Evolutionary conservation across 148 eudicot species (phyloP).

Genomic region (Drosera capensis): DNA sequence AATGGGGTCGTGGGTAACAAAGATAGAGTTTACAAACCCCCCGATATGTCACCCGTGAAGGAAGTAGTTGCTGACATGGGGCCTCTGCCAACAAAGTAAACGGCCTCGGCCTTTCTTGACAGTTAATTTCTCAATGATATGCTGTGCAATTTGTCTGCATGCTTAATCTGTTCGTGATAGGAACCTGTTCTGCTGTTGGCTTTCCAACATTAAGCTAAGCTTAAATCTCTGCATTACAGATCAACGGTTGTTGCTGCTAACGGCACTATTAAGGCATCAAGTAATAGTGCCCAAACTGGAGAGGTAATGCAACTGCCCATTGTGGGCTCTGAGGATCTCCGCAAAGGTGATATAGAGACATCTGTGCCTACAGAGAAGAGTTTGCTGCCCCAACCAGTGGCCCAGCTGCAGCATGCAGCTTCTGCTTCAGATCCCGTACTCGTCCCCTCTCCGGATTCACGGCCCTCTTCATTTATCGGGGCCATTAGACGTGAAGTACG

Average conservation of each 20-base stretch:
- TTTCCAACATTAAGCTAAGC: too few species aligned
- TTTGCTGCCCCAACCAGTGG: slow-evolving; percentile 7
- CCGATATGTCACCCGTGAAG: slow-evolving; percentile 10
- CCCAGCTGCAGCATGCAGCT: slow-evolving; percentile 6
- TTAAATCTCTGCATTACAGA: too few species aligned
- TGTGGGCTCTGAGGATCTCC: slow-evolving; percentile 8
- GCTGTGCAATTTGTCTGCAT: too few species aligned
- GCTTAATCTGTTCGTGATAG: background rate
- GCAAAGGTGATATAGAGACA: slow-evolving; percentile 6
- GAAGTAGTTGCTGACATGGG: background rate
- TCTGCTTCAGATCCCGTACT: slow-evolving; percentile 20
- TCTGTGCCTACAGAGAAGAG: slow-evolving; percentile 2
- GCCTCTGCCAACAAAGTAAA: slow-evolving; percentile 9
- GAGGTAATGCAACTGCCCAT: slow-evolving; percentile 10
- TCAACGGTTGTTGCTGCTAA: slow-evolving; percentile 10
- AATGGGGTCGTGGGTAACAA: slow-evolving; percentile 18
- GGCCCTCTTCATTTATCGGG: background rate
- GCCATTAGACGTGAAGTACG: slow-evolving; percentile 9
- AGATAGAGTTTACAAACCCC: slow-evolving; percentile 7
- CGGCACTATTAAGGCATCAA: slow-evolving; percentile 15
- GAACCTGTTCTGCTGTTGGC: too few species aligned
- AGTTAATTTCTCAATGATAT: too few species aligned
- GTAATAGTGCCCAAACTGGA: slow-evolving; percentile 14
- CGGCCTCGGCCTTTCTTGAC: background rate
- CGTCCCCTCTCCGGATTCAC: background rate